Evolutionary conservation across 768 basidiomycete species (phyloP), one percentile per base, ranked within the genome.

Genomic region (Lactifluus volemus): DNA sequence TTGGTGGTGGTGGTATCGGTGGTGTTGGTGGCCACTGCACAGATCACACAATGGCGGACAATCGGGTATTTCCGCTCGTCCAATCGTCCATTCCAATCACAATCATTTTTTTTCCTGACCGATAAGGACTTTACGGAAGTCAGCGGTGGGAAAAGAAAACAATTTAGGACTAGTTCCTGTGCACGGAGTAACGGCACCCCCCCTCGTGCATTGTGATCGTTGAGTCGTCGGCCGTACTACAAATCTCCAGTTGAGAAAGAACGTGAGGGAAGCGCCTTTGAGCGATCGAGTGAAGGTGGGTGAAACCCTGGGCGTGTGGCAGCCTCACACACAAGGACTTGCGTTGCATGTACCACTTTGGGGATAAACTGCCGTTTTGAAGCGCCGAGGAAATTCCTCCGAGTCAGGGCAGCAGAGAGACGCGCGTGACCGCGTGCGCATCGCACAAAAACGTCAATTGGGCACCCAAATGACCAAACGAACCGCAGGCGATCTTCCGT

Each of bases 321-420:
- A 45, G 15, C 32, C 12, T 10, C 1, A 15, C 7, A 12, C 32
- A 4, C 17, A 10, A 9, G 25, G 25, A 25, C 25, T 25, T 25
- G 32, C n/a, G 38, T 21, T 38, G 48, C 21, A 49, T 50, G 25
- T 57, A 6, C 60, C 60, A 4, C 44, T 57, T 61, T 39, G 55
- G 60, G 60, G 7, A 61, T 48, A 61, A 61, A 57, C 44, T 38
- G 19, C 60, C 60, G 36, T 50, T 44, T 12, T 38, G 25, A 54
- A 25, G 53, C 47, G 59, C 59, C 32, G 30, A 17, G 14, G 44
- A 45, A 42, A 12, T 25, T 49, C 38, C 4, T 53, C 21, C 15
- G 42, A 45, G 44, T 44, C 44, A 44, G 44, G 44, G n/a, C 25
- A 25, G 25, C 25, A 25, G 3, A 9, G 29, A 61, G 44, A 38